Evolutionary conservation across 2,329 filamentous ascomycete species (phyloP), one percentile per base, ranked within the genome.

Genomic region (Aspergillus sp.): DNA sequence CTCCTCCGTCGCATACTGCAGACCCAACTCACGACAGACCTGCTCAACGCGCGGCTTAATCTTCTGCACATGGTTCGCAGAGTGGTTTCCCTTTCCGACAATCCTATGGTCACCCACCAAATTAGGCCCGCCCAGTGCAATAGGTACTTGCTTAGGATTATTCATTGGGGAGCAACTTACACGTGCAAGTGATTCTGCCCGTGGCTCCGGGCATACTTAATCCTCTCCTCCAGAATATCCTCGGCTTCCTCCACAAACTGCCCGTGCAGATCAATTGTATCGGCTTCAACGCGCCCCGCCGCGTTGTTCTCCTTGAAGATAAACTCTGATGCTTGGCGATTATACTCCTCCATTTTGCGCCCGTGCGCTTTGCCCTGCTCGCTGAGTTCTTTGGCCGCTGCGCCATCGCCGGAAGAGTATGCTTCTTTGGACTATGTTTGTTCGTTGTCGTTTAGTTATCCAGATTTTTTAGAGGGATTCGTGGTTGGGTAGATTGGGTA

Each of bases 271-370:
- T 99, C 95, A 67, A 99, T 93, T 8, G 90, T 91, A 76, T 98
- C 93, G 41, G 81, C 81, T 15, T 85, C 83, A 9, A 96, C 89
- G 60, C 89, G 86, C 17, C 86, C 90, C 3, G 81, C 75, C 19
- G 90, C 87, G 73, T 98, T 98, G 80, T 97, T 97, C 78, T 93
- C 91, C 41, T 92, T 88, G 80, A 99, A 97, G 72, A 98, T 98
- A 76, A 85, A 96, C 58, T 97, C 90, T 59, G 90, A 91, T 1
- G 95, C 95, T 75, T 96, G 91, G 64, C 85, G 87, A 81, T 97
- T 97, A 79, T 92, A 96, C 59, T 88, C 82, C 64, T 96, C 91
- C 86, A 96, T 95, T 72, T 89, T 85, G 58, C 86, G 85, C 43
- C 88, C 92, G 74, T 98, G 93, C 45, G 80, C 76, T 77, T 98